Conservation (phyloP, 2,329 filamentous ascomycete genomes). For the Grosmannia penicillata region DNA sequence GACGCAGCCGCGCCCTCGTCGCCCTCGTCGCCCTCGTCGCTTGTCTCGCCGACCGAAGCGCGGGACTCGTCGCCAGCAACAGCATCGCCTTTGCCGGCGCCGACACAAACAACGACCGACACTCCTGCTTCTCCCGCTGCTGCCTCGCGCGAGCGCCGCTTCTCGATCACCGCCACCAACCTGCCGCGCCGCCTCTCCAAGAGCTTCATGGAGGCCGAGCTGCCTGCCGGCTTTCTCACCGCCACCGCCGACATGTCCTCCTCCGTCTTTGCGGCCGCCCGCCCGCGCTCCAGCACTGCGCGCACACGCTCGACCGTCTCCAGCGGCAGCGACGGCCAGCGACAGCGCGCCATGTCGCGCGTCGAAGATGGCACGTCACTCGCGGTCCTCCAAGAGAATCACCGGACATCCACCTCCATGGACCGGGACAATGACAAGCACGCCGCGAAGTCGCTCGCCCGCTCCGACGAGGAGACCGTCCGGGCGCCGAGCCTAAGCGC, state of each 20-base stretch:
- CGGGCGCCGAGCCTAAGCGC: background rate
- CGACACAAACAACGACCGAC: background rate
- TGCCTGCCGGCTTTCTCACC: conserved; percentile 31
- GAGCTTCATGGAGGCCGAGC: conserved; percentile 28
- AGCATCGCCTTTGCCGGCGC: background rate
- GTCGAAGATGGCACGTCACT: background rate
- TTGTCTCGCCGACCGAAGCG: background rate
- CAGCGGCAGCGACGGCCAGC: conserved; percentile 2
- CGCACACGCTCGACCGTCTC: conserved; percentile 5
- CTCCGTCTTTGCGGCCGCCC: conserved; percentile 16
- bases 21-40: background rate
- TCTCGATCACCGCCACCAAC: conserved; percentile 5
- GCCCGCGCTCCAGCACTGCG: background rate
- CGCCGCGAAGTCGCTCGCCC: background rate
- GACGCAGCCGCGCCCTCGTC: background rate
- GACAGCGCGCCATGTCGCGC: too few species aligned
- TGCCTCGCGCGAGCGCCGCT: background rate
- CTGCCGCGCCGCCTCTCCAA: conserved; percentile 10
- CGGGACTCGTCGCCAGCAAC: background rate
- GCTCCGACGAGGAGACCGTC: background rate
- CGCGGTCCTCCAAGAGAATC: conserved; percentile 3
- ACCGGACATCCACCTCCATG: too few species aligned
- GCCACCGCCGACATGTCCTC: conserved; percentile 31
- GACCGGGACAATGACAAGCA: background rate
- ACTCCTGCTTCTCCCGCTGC: too few species aligned